Percentiles rank a stretch among this genome's conserved stretches.
These are phyloP conservation scores for Sideroxylon spinosum DNA, from an alignment of 179 eudicot genomes.

Conservation along the genomic window DNA sequence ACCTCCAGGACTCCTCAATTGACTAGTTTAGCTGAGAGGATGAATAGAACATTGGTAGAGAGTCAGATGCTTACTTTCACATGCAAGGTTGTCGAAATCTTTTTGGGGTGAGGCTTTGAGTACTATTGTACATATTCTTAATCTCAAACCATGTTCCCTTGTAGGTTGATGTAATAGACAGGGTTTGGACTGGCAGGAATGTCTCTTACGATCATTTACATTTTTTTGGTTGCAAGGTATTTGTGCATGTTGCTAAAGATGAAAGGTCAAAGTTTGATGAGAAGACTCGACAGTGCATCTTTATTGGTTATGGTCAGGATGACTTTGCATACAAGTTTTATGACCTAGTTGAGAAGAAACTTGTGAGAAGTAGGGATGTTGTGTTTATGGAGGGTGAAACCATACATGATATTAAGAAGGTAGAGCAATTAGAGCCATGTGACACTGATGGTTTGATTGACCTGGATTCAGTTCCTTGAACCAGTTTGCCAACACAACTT, in stretches of 20 bases:
- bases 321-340: not conserved
- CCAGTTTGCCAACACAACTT: no score
- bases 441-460: no score
- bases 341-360: not conserved
- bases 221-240: constrained; percentile 16
- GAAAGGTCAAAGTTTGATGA: constrained; percentile 8
- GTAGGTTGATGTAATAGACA: constrained; percentile 13
- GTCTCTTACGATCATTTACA: constrained; percentile 13
- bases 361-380: not conserved
- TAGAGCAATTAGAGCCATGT: no score
- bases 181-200: constrained; percentile 11
- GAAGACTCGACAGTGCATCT: constrained; percentile 7
- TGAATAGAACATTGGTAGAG: no score
- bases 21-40: constrained; percentile 3
- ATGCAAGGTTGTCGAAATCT: no score
- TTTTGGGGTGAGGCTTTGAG: constrained; percentile 18
- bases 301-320: constrained; percentile 12
- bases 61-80: no score
- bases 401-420: no score
- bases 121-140: constrained; percentile 11
- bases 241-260: constrained; percentile 21
- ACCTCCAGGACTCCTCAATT: not conserved
- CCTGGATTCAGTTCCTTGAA: no score
- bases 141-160: constrained; percentile 13
- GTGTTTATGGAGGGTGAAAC: no score